phyloP scores from a whole-genome alignment of 257 asterid species.

The Solanum paucissectum region DNA sequence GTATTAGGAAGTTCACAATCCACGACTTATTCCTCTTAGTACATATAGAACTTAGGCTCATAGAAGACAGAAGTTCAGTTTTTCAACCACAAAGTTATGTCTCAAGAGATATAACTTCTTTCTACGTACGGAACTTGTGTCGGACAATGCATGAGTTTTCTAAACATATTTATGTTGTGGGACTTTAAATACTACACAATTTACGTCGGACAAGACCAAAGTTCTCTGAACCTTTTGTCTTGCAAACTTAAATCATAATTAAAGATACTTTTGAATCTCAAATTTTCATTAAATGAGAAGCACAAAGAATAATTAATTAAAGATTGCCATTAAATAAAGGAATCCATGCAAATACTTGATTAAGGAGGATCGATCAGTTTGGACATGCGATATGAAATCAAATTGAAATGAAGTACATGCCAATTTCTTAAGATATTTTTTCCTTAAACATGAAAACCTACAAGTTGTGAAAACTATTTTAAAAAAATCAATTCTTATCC shows the following conservation, averaged over 20 bases:
- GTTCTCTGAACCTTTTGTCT: background rate
- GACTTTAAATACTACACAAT: background rate
- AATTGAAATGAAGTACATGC: background rate
- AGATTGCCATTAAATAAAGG: too few relatives aligned
- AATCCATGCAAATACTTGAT: background rate
- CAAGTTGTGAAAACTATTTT: too few relatives aligned
- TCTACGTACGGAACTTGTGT: accelerated
- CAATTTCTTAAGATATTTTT: background rate
- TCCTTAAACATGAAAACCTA: background rate
- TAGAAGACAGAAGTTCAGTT: too few relatives aligned
- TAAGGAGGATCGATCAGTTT: too few relatives aligned
- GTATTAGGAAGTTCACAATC: background rate
- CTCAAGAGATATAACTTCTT: too few relatives aligned
- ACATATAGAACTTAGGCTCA: background rate
- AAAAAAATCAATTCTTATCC: background rate
- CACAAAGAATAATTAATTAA: too few relatives aligned
- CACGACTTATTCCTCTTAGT: background rate
- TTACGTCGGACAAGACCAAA: background rate
- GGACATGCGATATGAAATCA: background rate
- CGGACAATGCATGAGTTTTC: background rate
- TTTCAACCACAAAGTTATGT: background rate
- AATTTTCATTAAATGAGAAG: background rate
- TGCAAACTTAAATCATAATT: background rate
- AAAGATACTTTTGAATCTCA: background rate
- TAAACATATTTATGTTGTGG: too few relatives aligned